Conservation (phyloP, 306 rosid genomes). For the Fagus crenata region DNA sequence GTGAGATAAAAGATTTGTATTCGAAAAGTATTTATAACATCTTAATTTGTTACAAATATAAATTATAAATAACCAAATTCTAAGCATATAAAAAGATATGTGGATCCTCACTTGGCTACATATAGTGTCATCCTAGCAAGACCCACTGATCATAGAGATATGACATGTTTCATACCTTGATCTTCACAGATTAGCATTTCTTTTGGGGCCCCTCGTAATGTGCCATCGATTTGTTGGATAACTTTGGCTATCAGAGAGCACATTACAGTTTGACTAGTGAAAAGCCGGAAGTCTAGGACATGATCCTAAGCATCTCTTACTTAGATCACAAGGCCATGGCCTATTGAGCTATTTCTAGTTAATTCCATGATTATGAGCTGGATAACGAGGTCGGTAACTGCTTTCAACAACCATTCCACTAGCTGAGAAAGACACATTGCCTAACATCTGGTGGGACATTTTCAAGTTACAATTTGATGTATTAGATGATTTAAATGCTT, state of each 20-base stretch:
- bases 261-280: neutral
- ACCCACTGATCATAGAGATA: no score
- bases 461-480: neutral
- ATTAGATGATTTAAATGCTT: slow-evolving; percentile 27
- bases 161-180: no score
- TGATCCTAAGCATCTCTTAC: neutral
- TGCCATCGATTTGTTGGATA: neutral
- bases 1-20: no score
- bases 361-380: slow-evolving; percentile 31
- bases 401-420: slow-evolving; percentile 51
- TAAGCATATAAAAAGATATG: no score
- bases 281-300: slow-evolving; percentile 5
- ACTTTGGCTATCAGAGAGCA: neutral
- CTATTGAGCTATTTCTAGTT: slow-evolving; percentile 15
- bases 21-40: no score
- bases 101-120: no score
- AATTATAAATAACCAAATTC: no score
- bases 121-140: no score
- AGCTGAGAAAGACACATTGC: slow-evolving; percentile 45
- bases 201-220: no score
- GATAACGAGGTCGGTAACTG: slow-evolving; percentile 37
- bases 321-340: slow-evolving; percentile 31
- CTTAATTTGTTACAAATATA: no score
- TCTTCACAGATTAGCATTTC: no score
- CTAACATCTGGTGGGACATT: slow-evolving; percentile 36